Conservation (phyloP, 1,284 basidiomycete genomes). For the Exobasidium cylindrosporum region DNA sequence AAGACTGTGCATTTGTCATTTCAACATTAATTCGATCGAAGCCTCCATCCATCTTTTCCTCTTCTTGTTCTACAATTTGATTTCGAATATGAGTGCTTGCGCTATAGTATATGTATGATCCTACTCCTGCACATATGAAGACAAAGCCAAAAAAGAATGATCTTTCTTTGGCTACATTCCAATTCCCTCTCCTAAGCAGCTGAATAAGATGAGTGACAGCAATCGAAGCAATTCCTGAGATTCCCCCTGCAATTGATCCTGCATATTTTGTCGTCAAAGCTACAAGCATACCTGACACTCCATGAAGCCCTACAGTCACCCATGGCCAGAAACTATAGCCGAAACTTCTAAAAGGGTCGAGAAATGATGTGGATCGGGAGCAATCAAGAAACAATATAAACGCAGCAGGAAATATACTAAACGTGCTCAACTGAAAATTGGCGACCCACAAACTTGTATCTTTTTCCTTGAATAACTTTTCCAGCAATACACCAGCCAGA, state of each 20-base stretch:
- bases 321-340: neutral
- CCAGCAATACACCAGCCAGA: neutral
- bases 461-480: neutral
- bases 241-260: neutral
- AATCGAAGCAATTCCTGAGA: neutral
- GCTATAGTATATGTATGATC: too few relatives aligned
- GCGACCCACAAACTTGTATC: neutral
- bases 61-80: too few relatives aligned
- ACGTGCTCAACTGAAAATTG: neutral
- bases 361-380: too few relatives aligned
- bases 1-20: too few relatives aligned
- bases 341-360: neutral
- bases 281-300: neutral
- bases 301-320: neutral
- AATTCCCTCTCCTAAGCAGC: too few relatives aligned
- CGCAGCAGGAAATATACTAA: neutral
- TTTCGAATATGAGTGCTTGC: too few relatives aligned
- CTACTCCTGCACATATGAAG: too few relatives aligned
- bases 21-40: too few relatives aligned
- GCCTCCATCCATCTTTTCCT: too few relatives aligned
- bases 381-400: neutral
- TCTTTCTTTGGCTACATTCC: too few relatives aligned
- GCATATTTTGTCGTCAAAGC: neutral
- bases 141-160: too few relatives aligned
- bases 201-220: neutral